Percentiles rank a stretch among this genome's conserved stretches.
Conservation (phyloP, 306 rosid species). For the Abrus pulchellus region DNA sequence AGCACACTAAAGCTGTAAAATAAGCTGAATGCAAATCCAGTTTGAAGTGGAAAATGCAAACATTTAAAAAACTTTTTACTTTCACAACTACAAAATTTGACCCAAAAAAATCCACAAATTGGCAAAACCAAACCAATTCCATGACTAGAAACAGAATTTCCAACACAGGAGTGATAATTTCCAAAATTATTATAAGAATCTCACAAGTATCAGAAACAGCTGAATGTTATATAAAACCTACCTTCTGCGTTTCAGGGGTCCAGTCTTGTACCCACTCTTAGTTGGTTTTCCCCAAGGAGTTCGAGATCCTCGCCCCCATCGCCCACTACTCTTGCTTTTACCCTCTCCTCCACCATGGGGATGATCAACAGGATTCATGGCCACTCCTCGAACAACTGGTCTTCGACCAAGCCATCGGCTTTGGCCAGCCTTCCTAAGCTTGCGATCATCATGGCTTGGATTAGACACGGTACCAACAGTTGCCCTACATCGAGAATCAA, state of each 20-base stretch:
- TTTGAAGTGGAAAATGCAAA: conserved; percentile 9
- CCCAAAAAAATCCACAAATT: conserved; percentile 39
- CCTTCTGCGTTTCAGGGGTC: conserved; percentile 71
- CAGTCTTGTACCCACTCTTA: conserved; percentile 84
- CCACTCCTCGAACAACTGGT: conserved; percentile 87
- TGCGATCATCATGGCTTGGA: conserved; percentile 70
- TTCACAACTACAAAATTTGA: neutral
- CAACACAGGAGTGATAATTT: conserved; percentile 27
- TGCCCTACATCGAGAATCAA: conserved; percentile 80
- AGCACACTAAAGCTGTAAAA: neutral
- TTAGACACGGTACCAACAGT: conserved; percentile 83
- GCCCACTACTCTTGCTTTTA: conserved; percentile 79
- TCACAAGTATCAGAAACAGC: conserved; percentile 34
- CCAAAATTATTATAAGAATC: conserved; percentile 43
- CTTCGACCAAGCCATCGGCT: conserved; percentile 83
- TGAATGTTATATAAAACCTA: conserved; percentile 23
- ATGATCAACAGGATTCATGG: conserved; percentile 89
- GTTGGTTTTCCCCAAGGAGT: conserved; percentile 92
- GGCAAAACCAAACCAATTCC: conserved; percentile 28
- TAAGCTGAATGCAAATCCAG: conserved; percentile 8
- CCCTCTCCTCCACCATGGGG: conserved; percentile 97
- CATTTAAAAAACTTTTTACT: conserved; percentile 5
- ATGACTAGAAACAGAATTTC: conserved; percentile 20
- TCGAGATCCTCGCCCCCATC: conserved; percentile 61
- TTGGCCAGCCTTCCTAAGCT: conserved; percentile 88